These are phyloP conservation scores for Globomyces pollinis-pini DNA, from an alignment of 192 early-diverging fungal species.

Conservation along the genomic window DNA sequence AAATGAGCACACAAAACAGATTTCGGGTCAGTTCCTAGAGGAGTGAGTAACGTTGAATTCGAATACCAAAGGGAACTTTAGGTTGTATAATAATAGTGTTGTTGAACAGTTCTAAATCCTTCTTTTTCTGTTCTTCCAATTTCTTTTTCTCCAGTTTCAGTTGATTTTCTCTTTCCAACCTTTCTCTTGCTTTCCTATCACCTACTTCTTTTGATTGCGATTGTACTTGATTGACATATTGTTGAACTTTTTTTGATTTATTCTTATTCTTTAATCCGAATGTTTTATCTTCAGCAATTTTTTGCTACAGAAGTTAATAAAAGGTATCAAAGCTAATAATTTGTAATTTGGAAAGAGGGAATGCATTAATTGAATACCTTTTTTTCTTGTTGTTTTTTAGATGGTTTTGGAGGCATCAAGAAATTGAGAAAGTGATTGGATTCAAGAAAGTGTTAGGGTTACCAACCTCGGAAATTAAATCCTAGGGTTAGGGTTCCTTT, in stretches of 20 bases:
- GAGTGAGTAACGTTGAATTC: too few species aligned
- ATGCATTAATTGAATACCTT: too few species aligned
- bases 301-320: too few species aligned
- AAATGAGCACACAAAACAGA: slow-evolving; percentile 88
- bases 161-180: slow-evolving; percentile 59
- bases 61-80: slow-evolving; percentile 98
- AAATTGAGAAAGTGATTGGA: too few species aligned
- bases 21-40: slow-evolving; percentile 89
- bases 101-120: slow-evolving; percentile 85
- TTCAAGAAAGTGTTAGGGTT: too few species aligned
- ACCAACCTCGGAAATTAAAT: too few species aligned
- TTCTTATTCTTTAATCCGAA: slow-evolving; percentile 99
- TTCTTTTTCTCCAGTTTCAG: slow-evolving; percentile 59
- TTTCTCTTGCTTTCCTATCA: slow-evolving; percentile 50
- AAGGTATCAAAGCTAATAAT: too few species aligned
- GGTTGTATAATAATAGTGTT: slow-evolving; percentile 75
- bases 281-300: slow-evolving; percentile 90
- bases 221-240: slow-evolving; percentile 89
- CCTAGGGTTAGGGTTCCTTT: too few species aligned
- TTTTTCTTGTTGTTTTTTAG: too few species aligned
- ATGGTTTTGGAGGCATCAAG: too few species aligned
- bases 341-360: too few species aligned
- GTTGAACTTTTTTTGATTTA: slow-evolving; percentile 80
- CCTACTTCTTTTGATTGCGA: slow-evolving; percentile 53
- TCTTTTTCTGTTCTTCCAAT: slow-evolving; percentile 78